Evolutionary conservation across 495 filamentous ascomycete species (phyloP).

Genomic region (Umbilicaria muhlenbergii): DNA sequence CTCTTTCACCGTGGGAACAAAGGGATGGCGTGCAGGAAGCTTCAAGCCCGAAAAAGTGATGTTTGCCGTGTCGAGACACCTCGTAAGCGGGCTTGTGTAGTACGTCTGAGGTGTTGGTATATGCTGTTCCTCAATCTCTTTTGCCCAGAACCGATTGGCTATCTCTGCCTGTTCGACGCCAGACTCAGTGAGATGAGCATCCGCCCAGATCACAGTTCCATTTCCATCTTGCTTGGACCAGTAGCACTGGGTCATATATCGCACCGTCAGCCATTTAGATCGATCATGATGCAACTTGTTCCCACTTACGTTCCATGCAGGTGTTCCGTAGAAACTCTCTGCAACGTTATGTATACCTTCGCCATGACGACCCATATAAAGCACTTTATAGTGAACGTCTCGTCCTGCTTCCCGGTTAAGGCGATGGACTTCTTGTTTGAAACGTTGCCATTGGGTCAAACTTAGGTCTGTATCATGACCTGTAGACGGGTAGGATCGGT

Average conservation of each 20-base stretch:
- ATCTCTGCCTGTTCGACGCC: slow-evolving; percentile 47
- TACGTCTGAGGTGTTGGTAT: slow-evolving; percentile 50
- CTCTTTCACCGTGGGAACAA: slow-evolving; percentile 52
- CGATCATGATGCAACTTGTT: too few species aligned
- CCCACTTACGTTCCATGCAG: slow-evolving; percentile 36
- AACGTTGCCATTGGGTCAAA: slow-evolving; percentile 51
- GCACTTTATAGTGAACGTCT: slow-evolving; percentile 46
- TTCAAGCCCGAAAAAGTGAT: slow-evolving; percentile 40
- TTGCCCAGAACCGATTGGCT: slow-evolving; percentile 48
- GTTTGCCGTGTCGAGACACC: slow-evolving; percentile 49
- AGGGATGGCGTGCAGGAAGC: slow-evolving; percentile 31
- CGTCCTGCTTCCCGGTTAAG: slow-evolving; percentile 34
- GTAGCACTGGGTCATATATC: slow-evolving; percentile 29
- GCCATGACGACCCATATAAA: slow-evolving; percentile 56
- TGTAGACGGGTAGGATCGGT: slow-evolving; percentile 37
- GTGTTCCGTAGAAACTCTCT: slow-evolving; percentile 48
- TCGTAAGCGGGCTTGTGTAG: slow-evolving; percentile 52
- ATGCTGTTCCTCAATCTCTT: slow-evolving; percentile 28
- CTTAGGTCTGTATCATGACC: slow-evolving; percentile 13
- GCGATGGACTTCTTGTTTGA: slow-evolving; percentile 36
- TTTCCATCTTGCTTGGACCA: slow-evolving; percentile 60
- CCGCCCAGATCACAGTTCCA: slow-evolving; percentile 45
- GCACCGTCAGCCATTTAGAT: too few species aligned
- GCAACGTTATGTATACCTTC: slow-evolving; percentile 56
- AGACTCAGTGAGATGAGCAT: slow-evolving; percentile 46